Evolutionary conservation across 192 early-diverging fungal genomes (phyloP).

Genomic region (Dissophora globulifera): DNA sequence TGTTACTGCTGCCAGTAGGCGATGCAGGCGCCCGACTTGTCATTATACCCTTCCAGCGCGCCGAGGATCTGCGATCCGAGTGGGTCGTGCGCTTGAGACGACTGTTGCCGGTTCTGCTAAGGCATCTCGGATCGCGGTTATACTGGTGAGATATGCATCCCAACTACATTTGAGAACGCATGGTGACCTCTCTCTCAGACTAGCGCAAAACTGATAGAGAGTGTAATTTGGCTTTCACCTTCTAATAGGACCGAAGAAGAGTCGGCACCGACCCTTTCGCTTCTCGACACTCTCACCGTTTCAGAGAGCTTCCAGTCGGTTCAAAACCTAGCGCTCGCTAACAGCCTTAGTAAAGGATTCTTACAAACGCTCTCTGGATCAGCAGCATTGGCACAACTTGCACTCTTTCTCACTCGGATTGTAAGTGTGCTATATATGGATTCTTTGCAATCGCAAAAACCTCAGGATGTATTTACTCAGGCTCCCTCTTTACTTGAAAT

Average conservation of each 20-base stretch:
- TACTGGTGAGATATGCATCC: conserved; percentile 2
- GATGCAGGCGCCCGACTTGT: conserved; percentile 2
- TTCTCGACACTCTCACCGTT: conserved; percentile 22
- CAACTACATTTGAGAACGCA: too few relatives aligned
- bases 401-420: conserved; percentile 12
- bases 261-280: conserved; percentile 4
- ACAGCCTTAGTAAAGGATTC: neutral
- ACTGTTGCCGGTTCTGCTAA: conserved; percentile 28
- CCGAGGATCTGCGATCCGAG: neutral
- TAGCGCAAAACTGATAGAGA: neutral
- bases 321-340: neutral
- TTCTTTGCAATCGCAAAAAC: neutral
- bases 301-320: conserved; percentile 11
- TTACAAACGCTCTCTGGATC: conserved; percentile 1
- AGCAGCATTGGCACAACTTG: neutral
- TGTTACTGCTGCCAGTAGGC: conserved; percentile 9
- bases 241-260: conserved; percentile 24
- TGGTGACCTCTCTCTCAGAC: too few relatives aligned
- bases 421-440: conserved; percentile 7
- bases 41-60: conserved; percentile 7
- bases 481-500: neutral
- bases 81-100: conserved; percentile 12
- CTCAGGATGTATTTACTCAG: neutral
- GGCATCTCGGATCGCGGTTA: conserved; percentile 19
- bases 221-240: neutral